These are phyloP conservation scores for Panus rudis DNA, from an alignment of 768 basidiomycete species.

Conservation along the genomic window DNA sequence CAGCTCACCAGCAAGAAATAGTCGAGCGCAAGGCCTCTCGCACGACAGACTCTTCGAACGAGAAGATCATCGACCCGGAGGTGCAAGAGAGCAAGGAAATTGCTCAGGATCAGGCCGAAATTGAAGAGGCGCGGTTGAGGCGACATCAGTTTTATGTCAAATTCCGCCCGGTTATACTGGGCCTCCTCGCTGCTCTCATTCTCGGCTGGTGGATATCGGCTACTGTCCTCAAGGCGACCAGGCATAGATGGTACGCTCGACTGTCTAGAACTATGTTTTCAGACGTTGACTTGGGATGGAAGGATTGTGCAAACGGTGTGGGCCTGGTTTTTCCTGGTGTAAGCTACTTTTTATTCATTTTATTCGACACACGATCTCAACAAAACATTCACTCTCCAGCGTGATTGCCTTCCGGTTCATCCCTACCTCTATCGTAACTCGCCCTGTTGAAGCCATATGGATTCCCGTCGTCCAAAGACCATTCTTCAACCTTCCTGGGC, in stretches of 20 bases:
- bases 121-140: constrained; percentile 9
- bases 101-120: constrained; percentile 13
- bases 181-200: constrained; percentile 50
- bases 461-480: constrained; percentile 55
- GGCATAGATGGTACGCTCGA: constrained; percentile 74
- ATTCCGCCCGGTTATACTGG: constrained; percentile 34
- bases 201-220: constrained; percentile 85
- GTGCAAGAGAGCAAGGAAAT: constrained; percentile 11
- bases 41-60: constrained; percentile 13
- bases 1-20: no score
- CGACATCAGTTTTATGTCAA: constrained; percentile 9
- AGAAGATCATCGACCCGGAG: constrained; percentile 20
- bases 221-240: constrained; percentile 58
- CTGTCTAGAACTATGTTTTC: constrained; percentile 16
- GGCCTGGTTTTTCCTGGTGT: constrained; percentile 80
- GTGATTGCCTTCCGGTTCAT: constrained; percentile 84
- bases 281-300: constrained; percentile 3
- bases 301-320: constrained; percentile 80
- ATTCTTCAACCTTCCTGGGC: constrained; percentile 52
- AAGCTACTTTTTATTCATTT: constrained; percentile 26
- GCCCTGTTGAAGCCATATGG: constrained; percentile 72
- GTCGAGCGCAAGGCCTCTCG: constrained; percentile 18
- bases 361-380: not conserved
- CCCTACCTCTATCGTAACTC: constrained; percentile 60
- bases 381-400: constrained; percentile 6